Percentiles rank a stretch among this genome's conserved stretches.
Evolutionary conservation across 257 asterid species (phyloP).

Genomic region (Solanum bulbocastanum): DNA sequence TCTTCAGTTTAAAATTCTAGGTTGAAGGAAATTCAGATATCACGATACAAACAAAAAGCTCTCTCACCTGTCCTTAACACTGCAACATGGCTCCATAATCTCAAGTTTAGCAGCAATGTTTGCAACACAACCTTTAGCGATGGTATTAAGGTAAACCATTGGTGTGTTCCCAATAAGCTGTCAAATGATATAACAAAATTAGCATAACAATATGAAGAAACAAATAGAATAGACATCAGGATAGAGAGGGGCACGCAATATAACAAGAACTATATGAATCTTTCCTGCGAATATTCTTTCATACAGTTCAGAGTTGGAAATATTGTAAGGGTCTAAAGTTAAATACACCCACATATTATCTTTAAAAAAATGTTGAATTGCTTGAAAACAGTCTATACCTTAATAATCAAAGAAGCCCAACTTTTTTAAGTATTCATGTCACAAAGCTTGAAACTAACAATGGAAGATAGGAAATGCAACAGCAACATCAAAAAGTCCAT

Average conservation of each 20-base stretch:
- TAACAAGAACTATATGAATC: background rate
- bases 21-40: background rate
- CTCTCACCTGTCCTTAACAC: conserved; percentile 90
- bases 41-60: background rate
- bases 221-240: background rate
- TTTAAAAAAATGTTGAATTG: background rate
- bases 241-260: background rate
- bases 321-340: background rate
- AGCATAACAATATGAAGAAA: background rate
- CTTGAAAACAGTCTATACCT: background rate
- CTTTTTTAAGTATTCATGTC: background rate
- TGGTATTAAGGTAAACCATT: conserved; percentile 83
- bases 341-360: background rate
- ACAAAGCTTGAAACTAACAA: background rate
- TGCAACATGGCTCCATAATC: conserved; percentile 97
- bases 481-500: background rate
- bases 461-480: background rate
- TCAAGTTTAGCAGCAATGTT: conserved; percentile 93
- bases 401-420: background rate
- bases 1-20: background rate
- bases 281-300: background rate
- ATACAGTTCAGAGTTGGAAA: background rate
- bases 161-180: conserved; percentile 98
- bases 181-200: background rate
- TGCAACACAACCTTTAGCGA: conserved; percentile 79